These are phyloP conservation scores for Cenchrus americanus DNA, from an alignment of 176 grass and related monocot species.

Conservation along the genomic window DNA sequence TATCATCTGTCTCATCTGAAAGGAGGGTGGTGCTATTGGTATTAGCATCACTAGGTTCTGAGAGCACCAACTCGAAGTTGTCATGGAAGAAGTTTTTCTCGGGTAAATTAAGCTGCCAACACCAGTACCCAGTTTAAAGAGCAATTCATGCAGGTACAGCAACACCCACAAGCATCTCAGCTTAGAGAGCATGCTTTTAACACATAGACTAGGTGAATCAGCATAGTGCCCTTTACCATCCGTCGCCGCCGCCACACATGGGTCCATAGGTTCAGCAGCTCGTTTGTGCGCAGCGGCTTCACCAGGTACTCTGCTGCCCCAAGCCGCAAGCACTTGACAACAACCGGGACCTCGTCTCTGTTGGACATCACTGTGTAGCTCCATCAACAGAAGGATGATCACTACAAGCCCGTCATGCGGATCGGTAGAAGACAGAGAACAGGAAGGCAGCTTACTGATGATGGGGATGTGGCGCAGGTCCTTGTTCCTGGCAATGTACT, in stretches of 20 bases:
- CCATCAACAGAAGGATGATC: conserved; percentile 16
- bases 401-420: not conserved
- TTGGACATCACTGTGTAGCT: conserved; percentile 81
- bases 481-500: conserved; percentile 90
- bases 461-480: conserved; percentile 86
- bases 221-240: conserved; percentile 61
- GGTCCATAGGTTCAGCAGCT: conserved; percentile 93
- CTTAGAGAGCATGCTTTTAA: conserved; percentile 45
- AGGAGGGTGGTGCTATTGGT: conserved; percentile 82
- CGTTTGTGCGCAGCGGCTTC: conserved; percentile 89
- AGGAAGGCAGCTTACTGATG: conserved; percentile 67
- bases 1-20: conserved; percentile 84
- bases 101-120: conserved; percentile 71
- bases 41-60: conserved; percentile 88
- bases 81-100: conserved; percentile 91
- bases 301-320: conserved; percentile 92
- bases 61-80: conserved; percentile 64
- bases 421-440: not conserved
- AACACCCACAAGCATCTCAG: conserved; percentile 25
- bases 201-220: conserved; percentile 28
- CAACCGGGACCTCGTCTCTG: conserved; percentile 86
- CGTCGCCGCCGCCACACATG: conserved; percentile 87
- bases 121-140: conserved; percentile 34
- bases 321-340: conserved; percentile 93
- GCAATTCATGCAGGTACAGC: conserved; percentile 29